These are phyloP conservation scores for Heliocybe sulcata DNA, from an alignment of 1,284 basidiomycete species.

Conservation along the genomic window DNA sequence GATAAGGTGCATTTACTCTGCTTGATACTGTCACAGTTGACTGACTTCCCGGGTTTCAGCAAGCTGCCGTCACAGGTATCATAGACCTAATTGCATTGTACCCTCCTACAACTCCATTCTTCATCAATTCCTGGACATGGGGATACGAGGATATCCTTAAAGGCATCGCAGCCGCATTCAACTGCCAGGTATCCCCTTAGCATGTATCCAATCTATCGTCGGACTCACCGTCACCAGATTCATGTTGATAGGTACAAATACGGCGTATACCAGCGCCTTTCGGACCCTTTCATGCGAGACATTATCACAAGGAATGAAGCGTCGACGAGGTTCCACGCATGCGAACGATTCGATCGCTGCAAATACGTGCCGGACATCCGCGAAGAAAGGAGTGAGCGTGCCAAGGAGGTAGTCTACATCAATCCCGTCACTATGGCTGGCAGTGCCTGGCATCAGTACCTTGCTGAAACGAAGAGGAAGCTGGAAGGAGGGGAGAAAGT, in stretches of 20 bases:
- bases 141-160: constrained; percentile 86
- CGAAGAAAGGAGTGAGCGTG: constrained; percentile 11
- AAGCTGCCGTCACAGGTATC: constrained; percentile 59
- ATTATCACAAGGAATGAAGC: constrained; percentile 58
- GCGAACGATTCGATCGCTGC: constrained; percentile 79
- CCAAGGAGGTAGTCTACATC: constrained; percentile 63
- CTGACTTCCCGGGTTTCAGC: constrained; percentile 31
- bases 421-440: constrained; percentile 67
- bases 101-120: constrained; percentile 68
- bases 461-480: constrained; percentile 33
- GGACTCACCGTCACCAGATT: no score
- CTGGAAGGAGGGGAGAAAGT: constrained; percentile 40
- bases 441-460: constrained; percentile 56
- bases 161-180: constrained; percentile 59
- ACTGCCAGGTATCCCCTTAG: constrained; percentile 52
- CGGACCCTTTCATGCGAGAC: constrained; percentile 56
- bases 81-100: constrained; percentile 63
- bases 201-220: no score
- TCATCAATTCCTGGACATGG: constrained; percentile 91
- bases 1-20: constrained; percentile 49
- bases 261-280: constrained; percentile 50
- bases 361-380: constrained; percentile 24
- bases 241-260: constrained; percentile 88
- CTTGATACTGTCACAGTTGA: not conserved
- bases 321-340: constrained; percentile 83